These are phyloP conservation scores for Papiliotrema laurentii DNA, from an alignment of 1,284 basidiomycete species.

Conservation along the genomic window DNA sequence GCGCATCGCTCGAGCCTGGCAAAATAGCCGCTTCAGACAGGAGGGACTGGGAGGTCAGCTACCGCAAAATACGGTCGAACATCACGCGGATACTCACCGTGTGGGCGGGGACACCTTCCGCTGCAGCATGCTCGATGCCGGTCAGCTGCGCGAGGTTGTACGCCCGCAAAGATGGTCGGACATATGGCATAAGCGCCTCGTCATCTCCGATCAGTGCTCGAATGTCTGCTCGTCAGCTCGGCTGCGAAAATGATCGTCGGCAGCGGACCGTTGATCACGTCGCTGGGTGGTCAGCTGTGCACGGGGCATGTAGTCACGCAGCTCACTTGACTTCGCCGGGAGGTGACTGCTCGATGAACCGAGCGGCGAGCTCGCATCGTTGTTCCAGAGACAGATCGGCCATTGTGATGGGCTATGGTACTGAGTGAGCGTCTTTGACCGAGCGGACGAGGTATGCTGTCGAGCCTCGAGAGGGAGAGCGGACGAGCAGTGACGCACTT, in stretches of 20 bases:
- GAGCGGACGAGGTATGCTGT: background rate
- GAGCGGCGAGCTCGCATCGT: conserved; percentile 55
- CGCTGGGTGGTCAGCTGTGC: conserved; percentile 43
- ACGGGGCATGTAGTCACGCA: background rate
- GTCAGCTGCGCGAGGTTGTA: conserved; percentile 84
- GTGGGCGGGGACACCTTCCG: conserved; percentile 22
- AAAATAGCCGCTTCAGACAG: conserved; percentile 34
- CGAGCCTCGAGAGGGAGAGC: background rate
- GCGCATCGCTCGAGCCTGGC: conserved; percentile 31
- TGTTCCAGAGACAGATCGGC: conserved; percentile 34
- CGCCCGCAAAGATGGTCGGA: conserved; percentile 68
- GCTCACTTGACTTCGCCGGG: conserved; percentile 81
- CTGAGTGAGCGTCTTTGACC: too few relatives aligned
- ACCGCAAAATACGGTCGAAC: background rate
- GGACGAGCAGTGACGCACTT: background rate
- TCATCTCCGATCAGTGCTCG: conserved; percentile 83
- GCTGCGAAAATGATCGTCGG: background rate
- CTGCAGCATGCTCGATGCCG: conserved; percentile 59
- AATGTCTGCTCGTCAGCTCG: conserved; percentile 59
- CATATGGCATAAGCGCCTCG: conserved; percentile 66
- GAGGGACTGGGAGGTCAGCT: conserved; percentile 19
- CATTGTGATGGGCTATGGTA: too few relatives aligned
- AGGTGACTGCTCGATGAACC: conserved; percentile 79
- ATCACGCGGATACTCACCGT: conserved; percentile 13
- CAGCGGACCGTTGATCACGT: conserved; percentile 73